These are phyloP conservation scores for Debaryomyces fabryi DNA, from an alignment of 1,139 yeast genomes.

Conservation along the genomic window DNA sequence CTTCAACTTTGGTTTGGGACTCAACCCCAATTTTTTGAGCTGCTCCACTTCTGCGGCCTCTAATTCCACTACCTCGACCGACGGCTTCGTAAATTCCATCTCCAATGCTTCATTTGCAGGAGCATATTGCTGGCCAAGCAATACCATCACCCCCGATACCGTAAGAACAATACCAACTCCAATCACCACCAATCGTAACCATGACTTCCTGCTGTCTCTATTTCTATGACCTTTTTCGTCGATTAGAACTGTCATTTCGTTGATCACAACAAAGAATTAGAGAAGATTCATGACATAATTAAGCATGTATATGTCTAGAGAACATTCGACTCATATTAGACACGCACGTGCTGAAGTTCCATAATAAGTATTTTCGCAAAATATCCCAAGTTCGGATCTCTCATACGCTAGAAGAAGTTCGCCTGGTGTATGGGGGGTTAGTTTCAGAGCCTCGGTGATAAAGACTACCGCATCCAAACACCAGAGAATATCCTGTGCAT, in stretches of 20 bases:
- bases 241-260: not conserved
- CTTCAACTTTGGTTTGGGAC: constrained; percentile 34
- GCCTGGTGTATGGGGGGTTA: not conserved
- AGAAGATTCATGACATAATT: not conserved
- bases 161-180: not conserved
- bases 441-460: not conserved
- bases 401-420: not conserved
- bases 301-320: not conserved
- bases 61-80: constrained; percentile 1
- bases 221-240: not conserved
- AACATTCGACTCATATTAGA: not conserved
- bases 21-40: constrained; percentile 29
- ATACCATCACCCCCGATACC: not conserved
- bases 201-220: not conserved
- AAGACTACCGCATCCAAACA: not conserved
- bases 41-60: not conserved
- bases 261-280: not conserved
- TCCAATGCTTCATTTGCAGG: not conserved
- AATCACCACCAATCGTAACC: not conserved
- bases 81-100: not conserved
- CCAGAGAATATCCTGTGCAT: not conserved
- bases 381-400: not conserved
- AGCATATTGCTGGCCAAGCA: not conserved
- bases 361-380: too few relatives aligned
- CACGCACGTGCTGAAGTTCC: not conserved